These are phyloP conservation scores for Bipolaris oryzae DNA, from an alignment of 2,329 filamentous ascomycete species.

Conservation along the genomic window DNA sequence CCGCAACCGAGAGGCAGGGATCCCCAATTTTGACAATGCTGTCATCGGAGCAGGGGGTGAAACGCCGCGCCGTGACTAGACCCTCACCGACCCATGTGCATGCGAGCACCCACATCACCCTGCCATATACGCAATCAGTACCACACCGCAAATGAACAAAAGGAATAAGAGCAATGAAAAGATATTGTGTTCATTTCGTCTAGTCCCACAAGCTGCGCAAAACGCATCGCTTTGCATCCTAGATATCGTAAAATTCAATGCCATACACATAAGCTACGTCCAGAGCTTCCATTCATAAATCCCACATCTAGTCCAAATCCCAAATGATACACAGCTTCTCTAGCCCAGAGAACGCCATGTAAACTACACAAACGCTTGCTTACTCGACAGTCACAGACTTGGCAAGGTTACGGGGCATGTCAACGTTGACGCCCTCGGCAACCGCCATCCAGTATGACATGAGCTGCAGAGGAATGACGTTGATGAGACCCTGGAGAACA, in stretches of 20 bases:
- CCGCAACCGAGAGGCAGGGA: slow-evolving; percentile 25
- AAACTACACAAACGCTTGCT: slow-evolving; percentile 35
- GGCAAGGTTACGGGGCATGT: slow-evolving; percentile 97
- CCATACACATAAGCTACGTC: slow-evolving; percentile 25
- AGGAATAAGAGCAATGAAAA: background rate
- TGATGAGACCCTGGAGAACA: slow-evolving; percentile 92
- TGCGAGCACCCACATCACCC: background rate
- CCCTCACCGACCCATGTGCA: background rate
- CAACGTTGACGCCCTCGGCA: slow-evolving; percentile 92
- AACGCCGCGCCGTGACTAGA: slow-evolving; percentile 1
- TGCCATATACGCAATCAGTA: background rate
- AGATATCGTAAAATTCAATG: slow-evolving; percentile 24
- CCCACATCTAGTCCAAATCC: slow-evolving; percentile 20
- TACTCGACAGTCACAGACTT: slow-evolving; percentile 99
- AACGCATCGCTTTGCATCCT: slow-evolving; percentile 22
- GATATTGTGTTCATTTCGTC: slow-evolving; percentile 24
- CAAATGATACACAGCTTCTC: slow-evolving; percentile 35
- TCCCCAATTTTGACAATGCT: slow-evolving; percentile 13
- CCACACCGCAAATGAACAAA: background rate
- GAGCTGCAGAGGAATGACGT: slow-evolving; percentile 95
- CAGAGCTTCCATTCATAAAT: slow-evolving; percentile 32
- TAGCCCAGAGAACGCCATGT: slow-evolving; percentile 19
- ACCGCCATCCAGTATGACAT: slow-evolving; percentile 99
- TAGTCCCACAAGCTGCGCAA: slow-evolving; percentile 18
- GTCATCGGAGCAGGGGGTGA: slow-evolving; percentile 20